Evolutionary conservation across 106 monocot species (phyloP).

Genomic region (Allium fistulosum): DNA sequence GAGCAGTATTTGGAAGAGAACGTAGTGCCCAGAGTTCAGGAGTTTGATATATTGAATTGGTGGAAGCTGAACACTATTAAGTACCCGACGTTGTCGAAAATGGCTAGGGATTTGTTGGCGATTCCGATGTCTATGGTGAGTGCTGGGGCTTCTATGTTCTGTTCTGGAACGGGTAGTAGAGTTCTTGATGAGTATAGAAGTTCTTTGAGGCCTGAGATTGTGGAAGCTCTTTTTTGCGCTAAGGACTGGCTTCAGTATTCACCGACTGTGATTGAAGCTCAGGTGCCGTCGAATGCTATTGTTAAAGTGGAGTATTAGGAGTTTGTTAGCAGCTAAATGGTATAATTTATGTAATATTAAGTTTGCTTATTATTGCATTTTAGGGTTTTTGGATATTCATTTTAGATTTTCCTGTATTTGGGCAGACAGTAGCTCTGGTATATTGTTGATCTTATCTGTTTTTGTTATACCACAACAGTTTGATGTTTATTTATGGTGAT

Average conservation of each 20-base stretch:
- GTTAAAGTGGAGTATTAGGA: slow-evolving; percentile 58
- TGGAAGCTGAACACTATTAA: slow-evolving; percentile 88
- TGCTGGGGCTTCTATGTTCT: slow-evolving; percentile 44
- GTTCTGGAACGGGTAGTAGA: slow-evolving; percentile 51
- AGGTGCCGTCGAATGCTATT: slow-evolving; percentile 22
- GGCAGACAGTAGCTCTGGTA: too few species aligned
- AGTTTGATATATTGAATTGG: slow-evolving; percentile 89
- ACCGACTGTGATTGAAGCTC: slow-evolving; percentile 32
- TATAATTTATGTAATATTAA: too few species aligned
- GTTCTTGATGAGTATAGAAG: slow-evolving; percentile 81
- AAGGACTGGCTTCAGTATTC: slow-evolving; percentile 88
- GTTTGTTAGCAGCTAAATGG: neutral
- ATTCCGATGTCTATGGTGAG: slow-evolving; percentile 75
- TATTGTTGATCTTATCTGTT: too few species aligned
- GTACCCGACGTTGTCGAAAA: slow-evolving; percentile 81
- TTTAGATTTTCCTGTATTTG: too few species aligned
- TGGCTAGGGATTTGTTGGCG: slow-evolving; percentile 75
- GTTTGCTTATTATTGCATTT: too few species aligned
- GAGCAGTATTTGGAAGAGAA: slow-evolving; percentile 90
- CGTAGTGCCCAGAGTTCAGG: slow-evolving; percentile 64
- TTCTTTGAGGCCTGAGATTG: slow-evolving; percentile 57
- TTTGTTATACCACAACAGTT: too few species aligned
- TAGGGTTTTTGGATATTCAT: too few species aligned
- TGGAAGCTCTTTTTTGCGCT: slow-evolving; percentile 81
- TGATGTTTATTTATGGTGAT: too few species aligned